phyloP scores from a whole-genome alignment of 495 filamentous ascomycete genomes.

The Talaromyces borbonicus region DNA sequence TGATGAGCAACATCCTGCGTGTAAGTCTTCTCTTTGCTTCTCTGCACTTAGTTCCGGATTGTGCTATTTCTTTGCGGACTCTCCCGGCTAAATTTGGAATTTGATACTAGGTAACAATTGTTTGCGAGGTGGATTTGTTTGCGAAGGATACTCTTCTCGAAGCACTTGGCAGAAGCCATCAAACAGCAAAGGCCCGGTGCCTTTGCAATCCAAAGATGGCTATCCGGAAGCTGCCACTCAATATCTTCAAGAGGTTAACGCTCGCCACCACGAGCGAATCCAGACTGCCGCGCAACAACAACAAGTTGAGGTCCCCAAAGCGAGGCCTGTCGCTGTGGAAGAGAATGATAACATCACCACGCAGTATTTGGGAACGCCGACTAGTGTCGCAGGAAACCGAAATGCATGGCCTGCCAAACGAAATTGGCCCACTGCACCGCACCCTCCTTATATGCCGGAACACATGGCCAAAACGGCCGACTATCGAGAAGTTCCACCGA shows the following conservation, averaged over 20 bases:
- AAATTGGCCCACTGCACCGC: constrained; percentile 23
- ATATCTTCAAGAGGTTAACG: constrained; percentile 41
- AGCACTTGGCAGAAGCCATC: constrained; percentile 61
- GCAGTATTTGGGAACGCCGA: constrained; percentile 32
- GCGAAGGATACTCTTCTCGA: constrained; percentile 82
- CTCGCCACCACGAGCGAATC: constrained; percentile 29
- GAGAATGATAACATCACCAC: constrained; percentile 29
- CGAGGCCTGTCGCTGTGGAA: constrained; percentile 34
- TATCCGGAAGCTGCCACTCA: constrained; percentile 42
- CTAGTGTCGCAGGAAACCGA: constrained; percentile 21
- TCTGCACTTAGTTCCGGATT: neutral
- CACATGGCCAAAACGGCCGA: constrained; percentile 26
- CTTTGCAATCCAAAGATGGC: constrained; percentile 77
- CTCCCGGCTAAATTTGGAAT: constrained; percentile 6
- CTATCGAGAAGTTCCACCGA: constrained; percentile 33
- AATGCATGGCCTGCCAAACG: constrained; percentile 35
- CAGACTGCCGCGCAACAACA: constrained; percentile 28
- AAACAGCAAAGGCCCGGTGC: constrained; percentile 54
- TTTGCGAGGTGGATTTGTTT: constrained; percentile 80
- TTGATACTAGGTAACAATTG: constrained; percentile 75
- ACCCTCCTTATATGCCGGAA: constrained; percentile 28
- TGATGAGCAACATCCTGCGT: constrained; percentile 90
- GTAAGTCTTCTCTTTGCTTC: constrained; percentile 36
- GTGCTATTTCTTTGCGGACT: no score
- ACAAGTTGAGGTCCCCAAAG: constrained; percentile 29